These are phyloP conservation scores for Talaromyces sp. DNA, from an alignment of 2,329 filamentous ascomycete genomes.

Conservation along the genomic window DNA sequence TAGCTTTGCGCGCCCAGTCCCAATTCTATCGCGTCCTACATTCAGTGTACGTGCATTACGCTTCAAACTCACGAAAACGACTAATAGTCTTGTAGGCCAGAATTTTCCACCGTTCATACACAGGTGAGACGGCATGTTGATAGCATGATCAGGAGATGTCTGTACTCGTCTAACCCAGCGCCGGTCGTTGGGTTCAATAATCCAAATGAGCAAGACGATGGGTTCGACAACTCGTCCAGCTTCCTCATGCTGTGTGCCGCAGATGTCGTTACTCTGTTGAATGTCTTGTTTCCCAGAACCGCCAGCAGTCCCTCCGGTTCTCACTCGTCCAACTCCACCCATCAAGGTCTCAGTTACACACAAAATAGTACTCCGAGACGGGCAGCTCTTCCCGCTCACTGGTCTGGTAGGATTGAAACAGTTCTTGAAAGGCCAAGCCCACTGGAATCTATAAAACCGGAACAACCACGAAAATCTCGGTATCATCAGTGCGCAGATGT, in stretches of 20 bases:
- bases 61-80: slow-evolving; percentile 36
- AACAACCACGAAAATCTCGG: slow-evolving; percentile 23
- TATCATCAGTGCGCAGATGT: slow-evolving; percentile 36
- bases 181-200: slow-evolving; percentile 2
- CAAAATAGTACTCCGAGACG: slow-evolving; percentile 10
- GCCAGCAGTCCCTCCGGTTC: slow-evolving; percentile 27
- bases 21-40: slow-evolving; percentile 72
- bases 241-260: slow-evolving; percentile 76
- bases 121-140: slow-evolving; percentile 35
- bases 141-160: slow-evolving; percentile 36
- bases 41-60: slow-evolving; percentile 56
- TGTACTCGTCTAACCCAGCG: slow-evolving; percentile 13
- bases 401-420: slow-evolving; percentile 30
- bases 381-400: slow-evolving; percentile 27
- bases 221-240: slow-evolving; percentile 39
- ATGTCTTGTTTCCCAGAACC: slow-evolving; percentile 69
- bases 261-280: slow-evolving; percentile 75
- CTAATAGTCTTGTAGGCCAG: slow-evolving; percentile 48
- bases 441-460: slow-evolving; percentile 23
- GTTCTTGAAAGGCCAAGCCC: slow-evolving; percentile 25
- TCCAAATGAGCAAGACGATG: slow-evolving; percentile 42
- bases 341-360: slow-evolving; percentile 24
- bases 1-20: slow-evolving; percentile 75
- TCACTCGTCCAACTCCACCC: slow-evolving; percentile 25
- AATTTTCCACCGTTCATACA: slow-evolving; percentile 35